Percentiles rank a stretch among this genome's conserved stretches.
Conservation (phyloP, 73 alveolate species). For the Durusdinium trenchii region DNA sequence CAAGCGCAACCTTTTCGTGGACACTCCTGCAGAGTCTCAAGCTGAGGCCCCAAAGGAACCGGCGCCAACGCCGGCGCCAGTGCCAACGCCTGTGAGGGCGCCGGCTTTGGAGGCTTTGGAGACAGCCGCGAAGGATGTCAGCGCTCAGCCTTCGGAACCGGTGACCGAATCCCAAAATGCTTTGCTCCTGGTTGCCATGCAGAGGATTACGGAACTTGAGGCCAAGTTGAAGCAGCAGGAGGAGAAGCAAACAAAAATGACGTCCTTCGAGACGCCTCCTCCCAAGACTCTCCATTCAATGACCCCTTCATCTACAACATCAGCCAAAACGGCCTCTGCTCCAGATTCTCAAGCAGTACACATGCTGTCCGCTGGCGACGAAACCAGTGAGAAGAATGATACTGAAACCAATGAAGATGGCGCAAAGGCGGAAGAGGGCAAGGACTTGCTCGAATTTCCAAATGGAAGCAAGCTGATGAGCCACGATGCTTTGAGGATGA, state of each 20-base stretch:
- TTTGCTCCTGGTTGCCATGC: neutral
- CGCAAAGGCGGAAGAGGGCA: no score
- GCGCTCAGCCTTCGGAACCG: neutral
- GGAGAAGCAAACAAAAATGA: neutral
- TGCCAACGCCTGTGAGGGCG: neutral
- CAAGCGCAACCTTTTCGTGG: neutral
- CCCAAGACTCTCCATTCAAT: neutral
- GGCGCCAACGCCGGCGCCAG: neutral
- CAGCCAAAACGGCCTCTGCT: neutral
- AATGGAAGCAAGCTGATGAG: neutral
- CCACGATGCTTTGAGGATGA: conserved; percentile 25
- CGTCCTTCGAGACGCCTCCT: neutral
- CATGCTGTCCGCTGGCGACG: neutral
- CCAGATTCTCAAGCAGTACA: neutral
- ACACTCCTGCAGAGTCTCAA: neutral
- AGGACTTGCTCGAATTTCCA: neutral
- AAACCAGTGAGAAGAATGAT: neutral
- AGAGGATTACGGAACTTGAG: neutral
- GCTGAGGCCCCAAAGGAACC: neutral
- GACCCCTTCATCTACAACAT: neutral
- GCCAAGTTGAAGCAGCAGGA: neutral
- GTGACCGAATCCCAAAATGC: neutral
- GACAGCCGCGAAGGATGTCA: neutral
- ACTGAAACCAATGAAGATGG: neutral
- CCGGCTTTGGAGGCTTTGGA: neutral